Conservation (phyloP, 371 early-diverging fungal species). For the Sporodiniella umbellata region DNA sequence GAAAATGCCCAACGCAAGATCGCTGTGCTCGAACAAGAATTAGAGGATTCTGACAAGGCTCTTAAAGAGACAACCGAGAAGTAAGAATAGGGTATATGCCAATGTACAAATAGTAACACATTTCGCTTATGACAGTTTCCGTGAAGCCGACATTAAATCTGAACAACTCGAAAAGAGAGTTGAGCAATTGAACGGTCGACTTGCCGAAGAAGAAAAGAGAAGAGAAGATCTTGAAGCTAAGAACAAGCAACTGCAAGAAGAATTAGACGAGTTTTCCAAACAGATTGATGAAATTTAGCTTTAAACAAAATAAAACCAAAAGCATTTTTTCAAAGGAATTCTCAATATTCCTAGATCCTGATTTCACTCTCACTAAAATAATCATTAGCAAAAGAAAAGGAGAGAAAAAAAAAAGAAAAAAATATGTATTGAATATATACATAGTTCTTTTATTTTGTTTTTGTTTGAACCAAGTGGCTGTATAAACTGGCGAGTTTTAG, state of each 20-base stretch:
- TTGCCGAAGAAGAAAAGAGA: slow-evolving; percentile 57
- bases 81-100: slow-evolving; percentile 59
- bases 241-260: slow-evolving; percentile 54
- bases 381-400: too few relatives aligned
- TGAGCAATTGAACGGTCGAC: slow-evolving; percentile 60
- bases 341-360: background rate
- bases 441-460: background rate
- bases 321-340: background rate
- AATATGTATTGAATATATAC: background rate
- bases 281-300: slow-evolving; percentile 68
- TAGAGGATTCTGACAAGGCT: slow-evolving; percentile 65
- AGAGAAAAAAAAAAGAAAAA: background rate
- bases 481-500: background rate
- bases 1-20: slow-evolving; percentile 64
- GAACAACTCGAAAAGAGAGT: slow-evolving; percentile 80
- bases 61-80: slow-evolving; percentile 66
- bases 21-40: slow-evolving; percentile 60
- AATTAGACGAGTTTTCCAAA: slow-evolving; percentile 70
- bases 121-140: slow-evolving; percentile 46
- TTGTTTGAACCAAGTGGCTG: background rate
- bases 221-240: slow-evolving; percentile 60
- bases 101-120: background rate
- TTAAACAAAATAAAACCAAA: background rate
- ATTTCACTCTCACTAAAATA: background rate
- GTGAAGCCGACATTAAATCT: slow-evolving; percentile 75